Evolutionary conservation across 345 rosid genomes (phyloP), one percentile per base, ranked within the genome.

Genomic region (Luvunga scandens): DNA sequence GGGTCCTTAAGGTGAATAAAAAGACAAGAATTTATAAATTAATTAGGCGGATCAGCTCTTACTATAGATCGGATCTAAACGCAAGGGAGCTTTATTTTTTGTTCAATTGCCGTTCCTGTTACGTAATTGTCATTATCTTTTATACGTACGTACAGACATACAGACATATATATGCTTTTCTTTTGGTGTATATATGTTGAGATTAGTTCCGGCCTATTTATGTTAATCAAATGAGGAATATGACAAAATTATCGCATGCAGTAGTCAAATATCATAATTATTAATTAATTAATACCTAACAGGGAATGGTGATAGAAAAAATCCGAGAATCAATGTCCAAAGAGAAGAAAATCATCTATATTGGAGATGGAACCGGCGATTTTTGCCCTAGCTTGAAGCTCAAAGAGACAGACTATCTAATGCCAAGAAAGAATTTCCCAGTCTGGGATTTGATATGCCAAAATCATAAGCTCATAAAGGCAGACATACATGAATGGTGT

Each of bases 351-450:
- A 61, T 95, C 42, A 84, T 93, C 24, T 95, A 95, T 38, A 85
- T 91, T 9, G 98, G 98, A 61, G 97, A 95, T 77, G 98, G 98
- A 6, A 66, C 61, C 5, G 97, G 94, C 2, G 98, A 95, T 80
- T 95, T 86, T 79, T 95, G 98, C 75, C 97, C 97, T 0, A 86
- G 89, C 78, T 80, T 95, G 82, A 92, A 82, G 86, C 97, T 95
- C 1, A 78, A 69, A 22, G 75, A 86, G 4, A 65, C 78, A 61
- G 97, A 93, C 80, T 81, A 73, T 65, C 59, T 86, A 80, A 93
- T 93, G 98, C 98, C 98, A 12, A 94, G 98, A 83, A 95, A 92
- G 83, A 82, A 88, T 27, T 95, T 83, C 64, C 98, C 98, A 7
- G 89, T 91, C 7, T 93, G 95, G 98, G 94, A 90, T 13, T 84